These are phyloP conservation scores for Crithidia mellificae DNA, from an alignment of 208 protist genomes.

Conservation along the genomic window DNA sequence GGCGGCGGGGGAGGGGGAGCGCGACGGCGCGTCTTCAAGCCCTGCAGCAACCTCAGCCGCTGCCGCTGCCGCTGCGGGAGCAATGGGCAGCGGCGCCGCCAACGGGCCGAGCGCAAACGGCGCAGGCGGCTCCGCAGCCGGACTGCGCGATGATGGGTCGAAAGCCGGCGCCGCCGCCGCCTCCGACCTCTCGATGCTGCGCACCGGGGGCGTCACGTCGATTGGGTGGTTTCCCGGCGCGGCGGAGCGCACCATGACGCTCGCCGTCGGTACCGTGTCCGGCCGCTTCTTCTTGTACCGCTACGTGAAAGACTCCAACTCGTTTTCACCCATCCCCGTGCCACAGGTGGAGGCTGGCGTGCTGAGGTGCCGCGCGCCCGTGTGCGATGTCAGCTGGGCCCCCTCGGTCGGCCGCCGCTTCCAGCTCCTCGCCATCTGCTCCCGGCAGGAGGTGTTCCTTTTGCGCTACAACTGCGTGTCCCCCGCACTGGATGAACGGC, in stretches of 20 bases:
- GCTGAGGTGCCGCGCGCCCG: slow-evolving; percentile 44
- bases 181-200: slow-evolving; percentile 16
- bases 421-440: slow-evolving; percentile 82
- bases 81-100: background rate
- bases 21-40: slow-evolving; percentile 3
- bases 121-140: background rate
- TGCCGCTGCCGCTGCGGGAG: background rate
- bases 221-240: slow-evolving; percentile 87
- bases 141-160: slow-evolving; percentile 7
- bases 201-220: slow-evolving; percentile 63
- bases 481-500: slow-evolving; percentile 47
- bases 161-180: background rate
- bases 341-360: slow-evolving; percentile 29
- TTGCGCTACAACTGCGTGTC: slow-evolving; percentile 83
- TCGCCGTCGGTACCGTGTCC: slow-evolving; percentile 78
- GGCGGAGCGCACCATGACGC: slow-evolving; percentile 74
- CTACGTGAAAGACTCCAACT: slow-evolving; percentile 63
- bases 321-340: slow-evolving; percentile 49
- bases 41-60: background rate
- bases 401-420: slow-evolving; percentile 78
- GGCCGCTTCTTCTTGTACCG: slow-evolving; percentile 80
- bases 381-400: slow-evolving; percentile 79
- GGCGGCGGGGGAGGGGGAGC: slow-evolving; percentile 25
- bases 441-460: slow-evolving; percentile 70
- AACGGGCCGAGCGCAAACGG: background rate